Percentiles rank a stretch among this genome's conserved stretches.
Evolutionary conservation across 2,329 filamentous ascomycete genomes (phyloP).

Genomic region (Pyrenochaeta sp.): DNA sequence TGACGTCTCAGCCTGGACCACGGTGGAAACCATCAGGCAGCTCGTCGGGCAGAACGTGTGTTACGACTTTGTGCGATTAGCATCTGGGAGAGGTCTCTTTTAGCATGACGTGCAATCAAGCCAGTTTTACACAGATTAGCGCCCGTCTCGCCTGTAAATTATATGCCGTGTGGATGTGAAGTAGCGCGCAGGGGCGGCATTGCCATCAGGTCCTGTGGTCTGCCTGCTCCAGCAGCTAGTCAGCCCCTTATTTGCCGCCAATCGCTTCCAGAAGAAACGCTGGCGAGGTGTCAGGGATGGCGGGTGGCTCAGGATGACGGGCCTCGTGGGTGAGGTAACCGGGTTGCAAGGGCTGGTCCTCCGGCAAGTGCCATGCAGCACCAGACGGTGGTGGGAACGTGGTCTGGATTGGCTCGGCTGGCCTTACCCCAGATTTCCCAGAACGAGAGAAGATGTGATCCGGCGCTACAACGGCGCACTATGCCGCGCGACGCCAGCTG

Average conservation of each 20-base stretch:
- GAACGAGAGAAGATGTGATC: constrained; percentile 26
- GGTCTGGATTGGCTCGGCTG: constrained; percentile 34
- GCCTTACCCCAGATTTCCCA: constrained; percentile 46
- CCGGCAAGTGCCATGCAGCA: not conserved
- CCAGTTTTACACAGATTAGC: constrained; percentile 12
- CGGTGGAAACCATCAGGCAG: constrained; percentile 79
- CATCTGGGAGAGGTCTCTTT: constrained; percentile 66
- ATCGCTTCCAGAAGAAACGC: not conserved
- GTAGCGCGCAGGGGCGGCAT: constrained; percentile 11
- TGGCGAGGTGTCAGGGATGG: constrained; percentile 17
- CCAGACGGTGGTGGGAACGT: not conserved
- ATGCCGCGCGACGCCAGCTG: constrained; percentile 17
- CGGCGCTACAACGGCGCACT: constrained; percentile 30
- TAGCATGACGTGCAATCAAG: constrained; percentile 37
- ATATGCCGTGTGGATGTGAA: constrained; percentile 9
- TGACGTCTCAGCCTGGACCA: constrained; percentile 84
- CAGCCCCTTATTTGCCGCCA: not conserved
- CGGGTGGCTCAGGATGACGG: constrained; percentile 22
- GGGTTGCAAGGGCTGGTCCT: constrained; percentile 5
- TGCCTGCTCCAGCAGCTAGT: not conserved
- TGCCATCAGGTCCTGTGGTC: constrained; percentile 3
- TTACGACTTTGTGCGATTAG: constrained; percentile 84
- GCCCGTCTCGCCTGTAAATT: not conserved
- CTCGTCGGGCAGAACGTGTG: constrained; percentile 87
- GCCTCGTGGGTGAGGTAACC: constrained; percentile 22